A percentile compares a stretch with the other conserved stretches of the same genome.
phyloP scores from a whole-genome alignment of 108 stramenopile genomes.

The Ochromonas danica region DNA sequence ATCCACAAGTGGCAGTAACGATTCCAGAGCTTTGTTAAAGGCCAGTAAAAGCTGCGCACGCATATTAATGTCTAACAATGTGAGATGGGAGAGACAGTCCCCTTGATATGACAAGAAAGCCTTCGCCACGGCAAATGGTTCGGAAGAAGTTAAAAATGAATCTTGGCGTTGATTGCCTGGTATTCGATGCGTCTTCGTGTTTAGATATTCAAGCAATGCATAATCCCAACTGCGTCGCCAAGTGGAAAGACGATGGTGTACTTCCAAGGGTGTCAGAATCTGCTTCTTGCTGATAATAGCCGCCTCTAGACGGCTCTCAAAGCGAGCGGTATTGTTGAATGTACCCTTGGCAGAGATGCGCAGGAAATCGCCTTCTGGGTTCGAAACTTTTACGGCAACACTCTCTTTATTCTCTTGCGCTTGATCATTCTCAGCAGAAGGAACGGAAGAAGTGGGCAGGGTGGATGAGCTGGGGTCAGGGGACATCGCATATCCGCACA shows the following conservation, averaged over 20 bases:
- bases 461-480: neutral
- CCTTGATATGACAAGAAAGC: constrained; percentile 1
- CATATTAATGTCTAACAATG: neutral
- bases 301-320: neutral
- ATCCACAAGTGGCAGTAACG: constrained; percentile 4
- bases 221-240: neutral
- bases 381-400: no score
- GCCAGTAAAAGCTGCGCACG: neutral
- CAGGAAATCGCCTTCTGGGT: neutral
- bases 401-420: no score
- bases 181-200: neutral
- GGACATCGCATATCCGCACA: no score
- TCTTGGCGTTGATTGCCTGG: neutral
- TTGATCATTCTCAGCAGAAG: no score
- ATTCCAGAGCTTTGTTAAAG: constrained; percentile 17
- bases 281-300: neutral
- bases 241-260: neutral
- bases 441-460: neutral
- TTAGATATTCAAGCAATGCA: neutral
- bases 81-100: neutral
- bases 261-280: neutral
- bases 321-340: neutral
- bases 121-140: neutral
- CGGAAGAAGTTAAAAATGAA: neutral
- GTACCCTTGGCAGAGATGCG: neutral